Evolutionary conservation across 2,329 filamentous ascomycete genomes (phyloP), one percentile per base, ranked within the genome.

Genomic region (Talaromyces pinophilus): DNA sequence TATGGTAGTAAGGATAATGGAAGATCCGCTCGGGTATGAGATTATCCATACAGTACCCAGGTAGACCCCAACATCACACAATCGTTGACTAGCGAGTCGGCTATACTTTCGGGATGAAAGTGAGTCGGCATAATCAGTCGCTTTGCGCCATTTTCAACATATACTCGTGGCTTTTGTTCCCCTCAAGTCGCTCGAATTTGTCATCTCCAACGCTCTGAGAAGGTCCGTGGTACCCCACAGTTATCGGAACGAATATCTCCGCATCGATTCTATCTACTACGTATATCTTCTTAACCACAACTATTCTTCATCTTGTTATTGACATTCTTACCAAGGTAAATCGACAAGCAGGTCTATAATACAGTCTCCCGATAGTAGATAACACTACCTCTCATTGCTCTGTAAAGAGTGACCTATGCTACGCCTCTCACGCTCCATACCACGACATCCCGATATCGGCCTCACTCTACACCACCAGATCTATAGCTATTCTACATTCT

Each of bases 351-450:
- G 7, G 42, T 44, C 42, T 44, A 44, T 44, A 19, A 44, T n/a
- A 44, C 6, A 19, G 6, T 19, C 13, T 2, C 7, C 19, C n/a
- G 25, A 5, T 17, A 30, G 50, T 30, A 15, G 5, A 33, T 19
- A 33, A 33, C 6, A 10, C 7, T n/a, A 3, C 7, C 8, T 30
- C 13, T 54, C 1, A 22, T 30, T 30, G 15, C 15, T 30, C 5
- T 6, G 19, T 3, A 33, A 54, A 30, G 28, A 54, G 19, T 33
- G 50, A 30, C 15, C 13, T 19, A 54, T 57, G 54, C 5, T 25
- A 57, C 54, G 33, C 3, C 54, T 57, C 54, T 57, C 54, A 33
- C 33, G 54, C 17, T 57, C 10, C 19, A 40, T 63, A 42, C 38
- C 15, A 57, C 35, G n/a, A 57, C 54, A 25, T 30, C 30, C 52